Conservation (phyloP, 768 basidiomycete species). For the Kwoniella bestiolae region DNA sequence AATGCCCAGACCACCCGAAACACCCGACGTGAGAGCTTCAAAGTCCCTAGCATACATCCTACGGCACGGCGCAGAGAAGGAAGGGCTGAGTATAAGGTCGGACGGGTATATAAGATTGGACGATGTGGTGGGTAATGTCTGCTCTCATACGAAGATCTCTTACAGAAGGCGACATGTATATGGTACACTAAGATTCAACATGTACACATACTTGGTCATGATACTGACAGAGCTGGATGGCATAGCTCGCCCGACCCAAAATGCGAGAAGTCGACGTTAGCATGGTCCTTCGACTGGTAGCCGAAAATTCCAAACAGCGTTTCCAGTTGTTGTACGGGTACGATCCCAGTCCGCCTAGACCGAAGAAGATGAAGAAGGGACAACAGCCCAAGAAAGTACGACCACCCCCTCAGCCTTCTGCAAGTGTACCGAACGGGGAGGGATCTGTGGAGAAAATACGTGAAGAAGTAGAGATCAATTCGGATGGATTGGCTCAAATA, state of each 20-base stretch:
- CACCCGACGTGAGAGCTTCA: conserved; percentile 71
- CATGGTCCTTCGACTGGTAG: conserved; percentile 53
- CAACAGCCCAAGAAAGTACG: conserved; percentile 11
- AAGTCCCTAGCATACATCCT: conserved; percentile 90
- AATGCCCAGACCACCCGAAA: conserved; percentile 61
- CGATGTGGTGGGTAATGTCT: conserved; percentile 72
- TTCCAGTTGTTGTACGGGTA: conserved; percentile 55
- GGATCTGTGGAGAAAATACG: background rate
- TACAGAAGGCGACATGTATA: no score
- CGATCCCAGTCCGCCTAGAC: conserved; percentile 46
- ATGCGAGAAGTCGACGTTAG: conserved; percentile 65
- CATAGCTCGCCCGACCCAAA: conserved; percentile 71
- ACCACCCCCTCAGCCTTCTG: background rate
- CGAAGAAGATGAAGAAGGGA: conserved; percentile 33
- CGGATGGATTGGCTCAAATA: background rate
- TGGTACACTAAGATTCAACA: no score
- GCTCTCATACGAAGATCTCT: background rate
- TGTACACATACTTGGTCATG: background rate
- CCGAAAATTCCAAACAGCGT: conserved; percentile 57
- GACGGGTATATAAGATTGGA: conserved; percentile 85
- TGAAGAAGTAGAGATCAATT: background rate
- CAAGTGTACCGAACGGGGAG: no score
- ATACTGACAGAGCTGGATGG: background rate
- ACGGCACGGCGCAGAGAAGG: conserved; percentile 81
- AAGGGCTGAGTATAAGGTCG: conserved; percentile 72